phyloP scores from a whole-genome alignment of 805 yeast species.

The Candida suzukii region DNA sequence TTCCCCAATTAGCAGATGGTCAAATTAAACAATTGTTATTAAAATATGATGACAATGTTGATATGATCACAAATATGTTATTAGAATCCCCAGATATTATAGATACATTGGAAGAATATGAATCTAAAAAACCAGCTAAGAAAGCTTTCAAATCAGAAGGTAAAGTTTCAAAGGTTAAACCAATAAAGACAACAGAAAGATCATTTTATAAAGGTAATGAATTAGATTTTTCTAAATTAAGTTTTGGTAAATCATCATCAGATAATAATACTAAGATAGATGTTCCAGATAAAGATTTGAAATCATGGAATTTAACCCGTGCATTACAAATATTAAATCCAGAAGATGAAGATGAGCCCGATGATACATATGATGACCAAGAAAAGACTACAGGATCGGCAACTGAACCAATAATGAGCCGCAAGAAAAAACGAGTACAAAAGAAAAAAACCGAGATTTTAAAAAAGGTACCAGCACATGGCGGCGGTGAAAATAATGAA shows the following conservation, averaged over 20 bases:
- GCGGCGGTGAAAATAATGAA: constrained; percentile 6
- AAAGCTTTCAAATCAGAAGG: neutral
- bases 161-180: constrained; percentile 7
- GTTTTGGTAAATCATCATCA: constrained; percentile 28
- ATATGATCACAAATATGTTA: constrained; percentile 47
- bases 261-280: constrained; percentile 4
- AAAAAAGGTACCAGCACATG: constrained; percentile 7
- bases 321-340: constrained; percentile 62
- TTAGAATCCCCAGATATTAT: constrained; percentile 54
- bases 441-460: neutral
- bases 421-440: neutral
- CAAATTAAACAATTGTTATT: constrained; percentile 44
- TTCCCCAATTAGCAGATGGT: constrained; percentile 51
- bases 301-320: constrained; percentile 44
- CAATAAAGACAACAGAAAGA: constrained; percentile 19
- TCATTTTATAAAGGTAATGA: constrained; percentile 15
- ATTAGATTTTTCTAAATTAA: constrained; percentile 17
- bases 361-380: constrained; percentile 65
- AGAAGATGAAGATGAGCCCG: constrained; percentile 80
- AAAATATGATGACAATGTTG: constrained; percentile 45
- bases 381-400: constrained; percentile 30
- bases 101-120: constrained; percentile 24
- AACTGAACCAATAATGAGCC: neutral
- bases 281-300: constrained; percentile 28
- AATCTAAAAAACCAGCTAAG: constrained; percentile 1